Evolutionary conservation across 1,284 basidiomycete species (phyloP).

Genomic region (Abortiporus biennis): DNA sequence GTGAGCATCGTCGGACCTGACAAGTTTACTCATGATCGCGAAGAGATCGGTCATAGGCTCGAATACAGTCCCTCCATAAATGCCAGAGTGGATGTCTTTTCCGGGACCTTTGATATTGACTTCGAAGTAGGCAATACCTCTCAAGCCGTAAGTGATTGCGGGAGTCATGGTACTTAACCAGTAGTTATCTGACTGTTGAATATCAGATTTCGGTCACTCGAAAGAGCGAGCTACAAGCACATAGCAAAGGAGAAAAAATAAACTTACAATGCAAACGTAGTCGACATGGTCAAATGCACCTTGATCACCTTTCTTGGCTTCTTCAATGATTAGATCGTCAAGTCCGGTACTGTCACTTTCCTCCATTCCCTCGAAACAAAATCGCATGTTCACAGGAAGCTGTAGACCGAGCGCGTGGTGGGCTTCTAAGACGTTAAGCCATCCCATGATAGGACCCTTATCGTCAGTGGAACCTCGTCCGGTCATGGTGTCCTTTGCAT

Average conservation of each 20-base stretch:
- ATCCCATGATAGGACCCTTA: slow-evolving; percentile 90
- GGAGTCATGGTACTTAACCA: slow-evolving; percentile 80
- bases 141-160: slow-evolving; percentile 72
- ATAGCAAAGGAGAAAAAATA: neutral
- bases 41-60: slow-evolving; percentile 87
- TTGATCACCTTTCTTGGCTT: slow-evolving; percentile 61
- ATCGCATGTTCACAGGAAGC: slow-evolving; percentile 90
- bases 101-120: slow-evolving; percentile 81
- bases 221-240: neutral
- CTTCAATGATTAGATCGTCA: slow-evolving; percentile 82
- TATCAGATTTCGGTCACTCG: neutral
- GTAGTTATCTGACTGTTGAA: slow-evolving; percentile 76
- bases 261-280: slow-evolving; percentile 87
- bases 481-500: slow-evolving; percentile 28
- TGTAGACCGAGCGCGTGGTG: slow-evolving; percentile 69
- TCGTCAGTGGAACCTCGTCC: slow-evolving; percentile 92
- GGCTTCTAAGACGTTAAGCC: slow-evolving; percentile 93
- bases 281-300: slow-evolving; percentile 90
- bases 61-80: slow-evolving; percentile 84
- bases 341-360: slow-evolving; percentile 93
- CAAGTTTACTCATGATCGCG: slow-evolving; percentile 80
- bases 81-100: slow-evolving; percentile 89
- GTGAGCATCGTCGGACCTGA: slow-evolving; percentile 67
- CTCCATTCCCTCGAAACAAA: slow-evolving; percentile 99
- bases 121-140: slow-evolving; percentile 90